phyloP scores from a whole-genome alignment of 2,329 filamentous ascomycete species.

The Neurospora crassa region DNA sequence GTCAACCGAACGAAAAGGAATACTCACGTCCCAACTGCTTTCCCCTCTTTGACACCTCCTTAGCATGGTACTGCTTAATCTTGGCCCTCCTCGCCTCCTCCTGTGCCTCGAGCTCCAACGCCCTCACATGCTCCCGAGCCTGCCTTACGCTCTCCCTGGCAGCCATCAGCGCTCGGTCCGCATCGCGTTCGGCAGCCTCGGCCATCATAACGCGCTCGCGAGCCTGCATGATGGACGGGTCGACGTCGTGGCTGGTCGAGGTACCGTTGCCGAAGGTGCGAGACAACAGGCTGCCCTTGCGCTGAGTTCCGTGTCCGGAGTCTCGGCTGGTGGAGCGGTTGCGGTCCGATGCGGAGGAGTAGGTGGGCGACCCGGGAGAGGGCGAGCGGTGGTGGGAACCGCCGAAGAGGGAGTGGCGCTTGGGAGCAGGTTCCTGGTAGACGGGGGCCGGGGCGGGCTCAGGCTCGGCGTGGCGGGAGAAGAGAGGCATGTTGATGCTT shows the following conservation, averaged over 20 bases:
- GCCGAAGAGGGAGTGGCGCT: constrained; percentile 28
- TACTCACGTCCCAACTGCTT: constrained; percentile 58
- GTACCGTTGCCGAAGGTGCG: constrained; percentile 35
- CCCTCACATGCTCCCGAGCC: constrained; percentile 53
- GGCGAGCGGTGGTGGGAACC: constrained; percentile 18
- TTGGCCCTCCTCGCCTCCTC: constrained; percentile 56
- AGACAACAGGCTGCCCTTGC: constrained; percentile 30
- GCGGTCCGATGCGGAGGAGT: constrained; percentile 17
- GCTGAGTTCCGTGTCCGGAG: constrained; percentile 16
- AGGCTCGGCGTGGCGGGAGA: constrained; percentile 24
- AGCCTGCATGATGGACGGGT: constrained; percentile 52
- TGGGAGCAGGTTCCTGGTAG: constrained; percentile 17
- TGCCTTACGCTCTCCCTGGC: constrained; percentile 46
- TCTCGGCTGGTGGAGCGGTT: constrained; percentile 15
- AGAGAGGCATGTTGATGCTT: constrained; percentile 23
- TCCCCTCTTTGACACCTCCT: constrained; percentile 57
- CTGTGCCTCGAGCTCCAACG: constrained; percentile 54
- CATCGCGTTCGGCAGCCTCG: constrained; percentile 54
- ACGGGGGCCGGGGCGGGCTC: constrained; percentile 22
- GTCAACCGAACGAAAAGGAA: neutral
- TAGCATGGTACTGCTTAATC: constrained; percentile 59
- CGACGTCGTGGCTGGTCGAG: constrained; percentile 34
- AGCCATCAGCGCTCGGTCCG: constrained; percentile 53
- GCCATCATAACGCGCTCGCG: constrained; percentile 52
- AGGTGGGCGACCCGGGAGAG: constrained; percentile 17